phyloP scores from a whole-genome alignment of 2,329 filamentous ascomycete species.

The Pestalotiopsis sp. region DNA sequence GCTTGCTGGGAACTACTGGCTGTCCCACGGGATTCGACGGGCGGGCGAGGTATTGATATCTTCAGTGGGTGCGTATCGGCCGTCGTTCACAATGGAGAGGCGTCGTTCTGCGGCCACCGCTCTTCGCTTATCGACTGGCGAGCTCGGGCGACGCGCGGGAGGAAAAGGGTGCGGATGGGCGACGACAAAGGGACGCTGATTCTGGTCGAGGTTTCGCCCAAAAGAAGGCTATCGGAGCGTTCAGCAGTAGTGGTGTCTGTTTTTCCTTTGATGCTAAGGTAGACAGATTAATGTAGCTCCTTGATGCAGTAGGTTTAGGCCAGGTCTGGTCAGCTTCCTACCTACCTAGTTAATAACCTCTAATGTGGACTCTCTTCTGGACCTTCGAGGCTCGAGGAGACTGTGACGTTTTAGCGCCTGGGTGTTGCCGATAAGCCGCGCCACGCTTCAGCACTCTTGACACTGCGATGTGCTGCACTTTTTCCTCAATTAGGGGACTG shows the following conservation, averaged over 20 bases:
- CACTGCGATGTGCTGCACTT: not conserved
- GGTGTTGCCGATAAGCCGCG: constrained; percentile 10
- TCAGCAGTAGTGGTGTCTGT: not conserved
- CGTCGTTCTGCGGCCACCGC: not conserved
- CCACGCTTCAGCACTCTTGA: not conserved
- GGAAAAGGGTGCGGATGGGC: not conserved
- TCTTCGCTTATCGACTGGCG: not conserved
- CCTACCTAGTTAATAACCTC: not conserved
- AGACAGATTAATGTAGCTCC: not conserved
- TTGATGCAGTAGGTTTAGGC: not conserved
- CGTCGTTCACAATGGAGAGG: not conserved
- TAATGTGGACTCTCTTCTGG: not conserved
- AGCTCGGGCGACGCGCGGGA: not conserved
- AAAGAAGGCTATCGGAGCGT: not conserved
- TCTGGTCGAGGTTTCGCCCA: not conserved
- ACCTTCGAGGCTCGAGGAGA: not conserved
- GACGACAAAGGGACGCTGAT: not conserved
- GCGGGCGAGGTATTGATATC: not conserved
- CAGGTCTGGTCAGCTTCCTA: not conserved
- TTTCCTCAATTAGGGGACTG: not conserved
- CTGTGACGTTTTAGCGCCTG: constrained; percentile 13
- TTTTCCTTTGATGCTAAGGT: not conserved
- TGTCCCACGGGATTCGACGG: not conserved
- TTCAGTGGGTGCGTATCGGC: not conserved
- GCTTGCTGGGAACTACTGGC: constrained; percentile 1